phyloP scores from a whole-genome alignment of 164 flowering plant species.

The Dillenia suffruticosa region DNA sequence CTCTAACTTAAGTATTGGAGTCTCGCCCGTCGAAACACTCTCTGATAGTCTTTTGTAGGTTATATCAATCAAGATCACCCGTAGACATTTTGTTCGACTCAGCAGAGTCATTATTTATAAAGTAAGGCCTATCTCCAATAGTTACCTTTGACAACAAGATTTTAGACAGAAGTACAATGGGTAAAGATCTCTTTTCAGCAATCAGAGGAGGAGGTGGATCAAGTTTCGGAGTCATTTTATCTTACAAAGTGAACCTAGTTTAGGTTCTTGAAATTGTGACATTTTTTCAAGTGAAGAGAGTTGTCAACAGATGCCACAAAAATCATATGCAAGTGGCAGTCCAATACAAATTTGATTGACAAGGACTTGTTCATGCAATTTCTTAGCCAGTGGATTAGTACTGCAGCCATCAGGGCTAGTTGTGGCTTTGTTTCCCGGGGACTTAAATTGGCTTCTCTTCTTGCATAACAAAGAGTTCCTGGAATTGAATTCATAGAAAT shows the following conservation, averaged over 20 bases:
- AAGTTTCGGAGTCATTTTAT: conserved; percentile 38
- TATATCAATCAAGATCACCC: no score
- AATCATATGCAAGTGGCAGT: conserved; percentile 29
- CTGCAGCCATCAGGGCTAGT: conserved; percentile 22
- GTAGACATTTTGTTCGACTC: no score
- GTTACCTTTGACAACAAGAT: conserved; percentile 30
- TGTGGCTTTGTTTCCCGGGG: conserved; percentile 24
- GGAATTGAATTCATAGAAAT: neutral
- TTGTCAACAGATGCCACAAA: conserved; percentile 26
- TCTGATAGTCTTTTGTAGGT: no score
- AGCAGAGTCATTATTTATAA: no score
- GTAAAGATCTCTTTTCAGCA: conserved; percentile 55
- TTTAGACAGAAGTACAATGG: conserved; percentile 36
- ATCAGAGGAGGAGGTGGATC: conserved; percentile 50
- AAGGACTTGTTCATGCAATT: conserved; percentile 28
- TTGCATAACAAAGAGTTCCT: conserved; percentile 27
- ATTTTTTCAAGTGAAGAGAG: conserved; percentile 18
- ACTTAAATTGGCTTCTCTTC: conserved; percentile 8
- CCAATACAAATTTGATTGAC: conserved; percentile 16
- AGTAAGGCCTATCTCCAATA: no score
- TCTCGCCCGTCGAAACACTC: no score
- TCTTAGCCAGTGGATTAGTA: conserved; percentile 19
- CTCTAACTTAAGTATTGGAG: no score
- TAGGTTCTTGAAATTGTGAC: conserved; percentile 36
- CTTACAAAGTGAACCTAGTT: conserved; percentile 37